phyloP scores from a whole-genome alignment of 2,329 filamentous ascomycete species.

The Neodidymelliopsis sp. region DNA sequence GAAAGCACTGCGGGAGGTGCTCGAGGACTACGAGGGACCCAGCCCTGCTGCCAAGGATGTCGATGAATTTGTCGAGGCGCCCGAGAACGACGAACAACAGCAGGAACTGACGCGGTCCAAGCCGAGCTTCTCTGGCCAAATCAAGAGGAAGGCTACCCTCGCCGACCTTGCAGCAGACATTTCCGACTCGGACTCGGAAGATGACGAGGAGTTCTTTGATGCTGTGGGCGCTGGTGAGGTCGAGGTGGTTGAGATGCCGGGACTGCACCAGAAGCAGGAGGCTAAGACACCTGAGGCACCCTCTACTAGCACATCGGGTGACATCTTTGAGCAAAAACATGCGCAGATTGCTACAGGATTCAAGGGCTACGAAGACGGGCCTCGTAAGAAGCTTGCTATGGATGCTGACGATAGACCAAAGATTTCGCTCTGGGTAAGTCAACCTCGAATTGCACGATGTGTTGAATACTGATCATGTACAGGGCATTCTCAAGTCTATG shows the following conservation, averaged over 20 bases:
- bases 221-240: slow-evolving; percentile 93
- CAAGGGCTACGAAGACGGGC: slow-evolving; percentile 88
- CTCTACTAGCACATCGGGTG: slow-evolving; percentile 47
- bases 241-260: slow-evolving; percentile 74
- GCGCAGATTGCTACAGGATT: slow-evolving; percentile 79
- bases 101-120: slow-evolving; percentile 25
- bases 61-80: slow-evolving; percentile 44
- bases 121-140: slow-evolving; percentile 26
- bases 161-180: slow-evolving; percentile 70
- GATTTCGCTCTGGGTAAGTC: slow-evolving; percentile 87
- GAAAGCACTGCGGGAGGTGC: slow-evolving; percentile 83
- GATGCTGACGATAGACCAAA: slow-evolving; percentile 92
- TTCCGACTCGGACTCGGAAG: slow-evolving; percentile 76
- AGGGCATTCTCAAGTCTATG: slow-evolving; percentile 99
- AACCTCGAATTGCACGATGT: neutral
- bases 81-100: slow-evolving; percentile 47
- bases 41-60: slow-evolving; percentile 23
- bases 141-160: slow-evolving; percentile 70
- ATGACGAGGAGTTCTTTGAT: slow-evolving; percentile 95
- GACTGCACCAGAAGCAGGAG: slow-evolving; percentile 39
- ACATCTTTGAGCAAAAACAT: slow-evolving; percentile 58
- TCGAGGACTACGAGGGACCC: slow-evolving; percentile 62
- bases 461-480: slow-evolving; percentile 29
- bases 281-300: slow-evolving; percentile 46
- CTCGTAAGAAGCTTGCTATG: slow-evolving; percentile 81